These are phyloP conservation scores for Leccinum longicurvipes DNA, from an alignment of 768 basidiomycete species.

Conservation along the genomic window DNA sequence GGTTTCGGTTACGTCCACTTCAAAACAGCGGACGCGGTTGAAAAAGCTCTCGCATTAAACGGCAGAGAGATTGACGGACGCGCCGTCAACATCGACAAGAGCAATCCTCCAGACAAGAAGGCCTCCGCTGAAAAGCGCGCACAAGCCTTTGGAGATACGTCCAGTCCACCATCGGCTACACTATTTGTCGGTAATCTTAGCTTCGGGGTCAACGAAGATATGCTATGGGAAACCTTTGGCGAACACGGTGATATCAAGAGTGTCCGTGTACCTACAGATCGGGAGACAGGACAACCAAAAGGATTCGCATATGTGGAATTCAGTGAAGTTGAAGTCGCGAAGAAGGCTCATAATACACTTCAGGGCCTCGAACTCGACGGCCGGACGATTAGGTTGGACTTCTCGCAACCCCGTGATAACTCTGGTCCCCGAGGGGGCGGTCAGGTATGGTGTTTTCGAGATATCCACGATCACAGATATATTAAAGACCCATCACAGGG, in stretches of 20 bases:
- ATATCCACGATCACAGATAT: not conserved
- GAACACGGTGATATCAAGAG: slow-evolving; percentile 82
- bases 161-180: slow-evolving; percentile 63
- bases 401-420: slow-evolving; percentile 74
- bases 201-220: slow-evolving; percentile 76
- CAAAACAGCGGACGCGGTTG: slow-evolving; percentile 62
- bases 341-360: slow-evolving; percentile 70
- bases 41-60: slow-evolving; percentile 76
- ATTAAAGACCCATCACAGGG: slow-evolving; percentile 16
- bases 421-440: slow-evolving; percentile 40
- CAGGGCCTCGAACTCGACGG: slow-evolving; percentile 79
- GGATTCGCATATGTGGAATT: slow-evolving; percentile 98
- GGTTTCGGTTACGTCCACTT: slow-evolving; percentile 87
- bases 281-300: slow-evolving; percentile 86
- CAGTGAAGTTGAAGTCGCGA: slow-evolving; percentile 72
- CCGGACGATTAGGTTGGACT: slow-evolving; percentile 78
- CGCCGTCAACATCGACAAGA: slow-evolving; percentile 79
- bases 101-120: slow-evolving; percentile 56
- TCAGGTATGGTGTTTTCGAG: slow-evolving; percentile 34
- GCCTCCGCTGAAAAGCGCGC: slow-evolving; percentile 66
- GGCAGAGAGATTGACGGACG: slow-evolving; percentile 94
- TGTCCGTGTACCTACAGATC: slow-evolving; percentile 89
- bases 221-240: slow-evolving; percentile 85
- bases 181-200: slow-evolving; percentile 92
- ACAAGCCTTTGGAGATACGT: slow-evolving; percentile 70